Percentiles rank a stretch among this genome's conserved stretches.
phyloP scores from a whole-genome alignment of 2,329 filamentous ascomycete genomes.

The Colletotrichum brevisporum region DNA sequence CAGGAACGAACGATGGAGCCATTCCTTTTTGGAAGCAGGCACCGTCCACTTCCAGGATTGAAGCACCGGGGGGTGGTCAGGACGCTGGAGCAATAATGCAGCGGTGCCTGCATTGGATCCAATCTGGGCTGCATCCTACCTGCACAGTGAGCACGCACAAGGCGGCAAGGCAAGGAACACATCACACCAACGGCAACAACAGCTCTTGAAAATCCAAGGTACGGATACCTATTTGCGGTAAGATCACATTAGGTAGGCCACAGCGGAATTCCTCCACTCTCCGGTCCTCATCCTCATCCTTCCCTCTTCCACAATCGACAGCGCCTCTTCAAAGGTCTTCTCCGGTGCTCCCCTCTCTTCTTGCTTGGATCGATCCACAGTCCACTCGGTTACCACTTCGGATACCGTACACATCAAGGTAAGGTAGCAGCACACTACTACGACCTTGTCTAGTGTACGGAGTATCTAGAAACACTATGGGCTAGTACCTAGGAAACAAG shows the following conservation, averaged over 20 bases:
- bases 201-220: too few species aligned
- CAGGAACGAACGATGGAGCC: constrained; percentile 36
- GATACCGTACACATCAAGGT: too few species aligned
- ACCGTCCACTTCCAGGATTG: constrained; percentile 16
- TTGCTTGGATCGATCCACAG: neutral
- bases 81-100: constrained; percentile 3
- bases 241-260: neutral
- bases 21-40: constrained; percentile 23
- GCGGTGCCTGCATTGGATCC: neutral
- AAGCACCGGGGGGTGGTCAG: neutral
- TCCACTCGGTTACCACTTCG: neutral
- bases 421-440: too few species aligned
- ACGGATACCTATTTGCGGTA: neutral
- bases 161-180: constrained; percentile 1
- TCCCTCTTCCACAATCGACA: too few species aligned
- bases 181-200: neutral
- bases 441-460: too few species aligned
- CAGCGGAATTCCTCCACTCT: constrained; percentile 24
- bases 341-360: constrained; percentile 2
- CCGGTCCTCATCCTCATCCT: constrained; percentile 6
- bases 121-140: neutral
- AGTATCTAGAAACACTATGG: too few species aligned
- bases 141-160: constrained; percentile 4
- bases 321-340: neutral
- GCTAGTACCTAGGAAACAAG: too few species aligned